Evolutionary conservation across 441 rosid genomes (phyloP).

Genomic region (Arabidopsis lyrata): DNA sequence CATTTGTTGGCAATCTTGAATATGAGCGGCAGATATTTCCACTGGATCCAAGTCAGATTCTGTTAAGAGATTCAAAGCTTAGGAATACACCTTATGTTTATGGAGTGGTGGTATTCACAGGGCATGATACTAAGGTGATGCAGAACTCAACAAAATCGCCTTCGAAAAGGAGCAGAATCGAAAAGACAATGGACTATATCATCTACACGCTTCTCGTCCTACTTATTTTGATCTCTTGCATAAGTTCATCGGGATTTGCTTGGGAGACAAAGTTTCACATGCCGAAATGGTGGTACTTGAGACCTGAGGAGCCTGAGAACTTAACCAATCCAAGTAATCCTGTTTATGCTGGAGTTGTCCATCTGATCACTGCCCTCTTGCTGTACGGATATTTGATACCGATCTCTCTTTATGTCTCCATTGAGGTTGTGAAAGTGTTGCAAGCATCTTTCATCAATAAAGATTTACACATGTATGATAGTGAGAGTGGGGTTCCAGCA

Average conservation of each 20-base stretch:
- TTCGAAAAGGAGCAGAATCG: conserved; percentile 89
- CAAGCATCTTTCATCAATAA: conserved; percentile 91
- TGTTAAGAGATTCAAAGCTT: conserved; percentile 96
- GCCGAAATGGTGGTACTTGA: conserved; percentile 87
- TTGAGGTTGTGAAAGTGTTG: conserved; percentile 92
- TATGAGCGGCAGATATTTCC: conserved; percentile 72
- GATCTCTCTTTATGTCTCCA: conserved; percentile 94
- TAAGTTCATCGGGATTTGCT: conserved; percentile 87
- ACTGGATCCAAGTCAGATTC: conserved; percentile 88
- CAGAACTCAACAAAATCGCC: conserved; percentile 93
- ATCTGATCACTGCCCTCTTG: conserved; percentile 88
- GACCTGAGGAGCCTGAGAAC: conserved; percentile 55
- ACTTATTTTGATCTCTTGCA: conserved; percentile 73
- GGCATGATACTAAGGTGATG: conserved; percentile 97
- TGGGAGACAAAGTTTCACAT: conserved; percentile 75
- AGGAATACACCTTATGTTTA: conserved; percentile 86
- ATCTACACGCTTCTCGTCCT: conserved; percentile 82
- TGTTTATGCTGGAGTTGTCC: conserved; percentile 69
- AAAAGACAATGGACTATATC: conserved; percentile 89
- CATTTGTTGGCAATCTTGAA: conserved; percentile 88
- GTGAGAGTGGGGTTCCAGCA: conserved; percentile 84
- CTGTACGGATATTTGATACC: conserved; percentile 96
- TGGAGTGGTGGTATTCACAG: conserved; percentile 88
- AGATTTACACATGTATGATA: conserved; percentile 86
- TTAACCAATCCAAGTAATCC: conserved; percentile 69